phyloP scores from a whole-genome alignment of 1,284 basidiomycete species.

The Leccinum pachyderme region DNA sequence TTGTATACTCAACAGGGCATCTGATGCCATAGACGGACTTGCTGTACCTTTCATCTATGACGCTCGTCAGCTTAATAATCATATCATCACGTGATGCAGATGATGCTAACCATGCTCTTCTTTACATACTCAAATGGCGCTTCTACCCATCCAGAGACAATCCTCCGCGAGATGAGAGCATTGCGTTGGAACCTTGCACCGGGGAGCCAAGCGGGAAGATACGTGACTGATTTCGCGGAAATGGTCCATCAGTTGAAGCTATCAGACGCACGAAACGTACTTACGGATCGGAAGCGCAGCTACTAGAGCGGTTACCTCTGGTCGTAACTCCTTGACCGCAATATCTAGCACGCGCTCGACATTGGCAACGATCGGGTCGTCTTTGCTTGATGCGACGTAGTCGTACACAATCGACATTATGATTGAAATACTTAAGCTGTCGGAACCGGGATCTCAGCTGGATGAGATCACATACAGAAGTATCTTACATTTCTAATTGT shows the following conservation, averaged over 20 bases:
- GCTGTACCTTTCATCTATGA: slow-evolving; percentile 20
- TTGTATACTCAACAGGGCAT: slow-evolving; percentile 14
- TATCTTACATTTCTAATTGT: slow-evolving; percentile 24
- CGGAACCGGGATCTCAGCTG: neutral
- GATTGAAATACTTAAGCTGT: slow-evolving; percentile 19
- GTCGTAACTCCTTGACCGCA: slow-evolving; percentile 15
- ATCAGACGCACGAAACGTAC: neutral
- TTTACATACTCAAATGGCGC: slow-evolving; percentile 25
- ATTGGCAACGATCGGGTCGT: slow-evolving; percentile 22
- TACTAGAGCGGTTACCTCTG: slow-evolving; percentile 21
- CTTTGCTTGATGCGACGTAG: slow-evolving; percentile 10
- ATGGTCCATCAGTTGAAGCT: neutral
- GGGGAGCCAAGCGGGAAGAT: slow-evolving; percentile 26
- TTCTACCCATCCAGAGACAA: slow-evolving; percentile 14
- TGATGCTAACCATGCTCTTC: slow-evolving; percentile 20
- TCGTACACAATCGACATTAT: slow-evolving; percentile 28
- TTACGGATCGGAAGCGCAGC: slow-evolving; percentile 19
- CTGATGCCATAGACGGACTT: slow-evolving; percentile 24
- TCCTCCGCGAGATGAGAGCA: slow-evolving; percentile 9
- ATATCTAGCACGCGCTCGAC: slow-evolving; percentile 14
- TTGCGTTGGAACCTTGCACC: slow-evolving; percentile 19
- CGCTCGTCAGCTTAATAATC: neutral
- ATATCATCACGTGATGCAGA: neutral
- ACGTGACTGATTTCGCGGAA: slow-evolving; percentile 10
- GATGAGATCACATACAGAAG: neutral